Base-by-base conservation (phyloP, 1,284 basidiomycete species). In the Cutaneotrichosporon sp. region DNA sequence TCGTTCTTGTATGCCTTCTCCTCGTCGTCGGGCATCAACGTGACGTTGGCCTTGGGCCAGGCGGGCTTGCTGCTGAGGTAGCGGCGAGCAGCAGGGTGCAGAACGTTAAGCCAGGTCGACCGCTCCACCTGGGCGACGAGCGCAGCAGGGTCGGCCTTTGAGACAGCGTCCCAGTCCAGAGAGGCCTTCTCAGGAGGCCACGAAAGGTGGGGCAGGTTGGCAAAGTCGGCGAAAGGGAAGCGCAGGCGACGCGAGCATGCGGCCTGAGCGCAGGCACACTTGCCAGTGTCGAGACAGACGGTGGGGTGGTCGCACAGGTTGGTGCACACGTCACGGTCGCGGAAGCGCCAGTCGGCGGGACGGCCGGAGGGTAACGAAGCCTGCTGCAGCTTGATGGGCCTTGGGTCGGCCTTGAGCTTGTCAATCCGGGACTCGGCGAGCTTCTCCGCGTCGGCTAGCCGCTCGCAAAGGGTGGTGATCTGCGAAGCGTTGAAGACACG, bases 251-350 rank as follows among this genome's bases (percentile, higher is more conserved):
- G 43, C 1, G 57, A 22, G 51, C 73, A 75, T 4, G 68, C 62
- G 1, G 60, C 54, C 33, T 67, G 62, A 10, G 60, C 67, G 33
- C 74, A 76, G 16, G 66, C 68, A 59, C 74, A 76, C 57, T 67
- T 56, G 25, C 72, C 72, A 11, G 72, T 73, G 59, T 74, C 72
- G 51, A 76, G 24, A 49, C 74, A 76, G 45, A 71, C 49, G 6
- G 69, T 71, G 2, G 73, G 73, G 56, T 72, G 72, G 58, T 73
- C 70, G 62, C 73, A 75, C 7, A 70, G 54, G 49, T 70, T 75
- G 22, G 62, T 63, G 59, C 73, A 75, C 3, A 63, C 33, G 16
- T 62, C 58, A 4, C 59, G 59, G 24, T 55, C 33, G 20, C 68
- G 64, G 27, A 63, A 25, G 4, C 62, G 61, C 73, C 73, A 75